Conservation (phyloP, 352 stramenopile species). For the Phytophthora quininea region DNA sequence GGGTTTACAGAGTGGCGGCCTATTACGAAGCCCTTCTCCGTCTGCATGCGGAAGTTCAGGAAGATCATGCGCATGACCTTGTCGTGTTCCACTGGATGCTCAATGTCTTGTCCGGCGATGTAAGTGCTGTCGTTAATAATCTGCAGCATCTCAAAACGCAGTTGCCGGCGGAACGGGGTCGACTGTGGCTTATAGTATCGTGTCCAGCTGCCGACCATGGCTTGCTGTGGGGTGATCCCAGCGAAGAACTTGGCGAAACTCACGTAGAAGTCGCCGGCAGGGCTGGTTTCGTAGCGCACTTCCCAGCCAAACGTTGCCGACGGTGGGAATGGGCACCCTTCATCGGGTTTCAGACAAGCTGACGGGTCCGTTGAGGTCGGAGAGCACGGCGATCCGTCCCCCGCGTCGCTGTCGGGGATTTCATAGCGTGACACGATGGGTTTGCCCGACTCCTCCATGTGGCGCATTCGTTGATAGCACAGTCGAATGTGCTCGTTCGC, state of each 20-base stretch:
- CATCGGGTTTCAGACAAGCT: slow-evolving; percentile 7
- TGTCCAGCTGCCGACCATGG: slow-evolving; percentile 50
- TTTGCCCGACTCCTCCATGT: slow-evolving; percentile 53
- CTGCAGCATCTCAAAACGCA: slow-evolving; percentile 55
- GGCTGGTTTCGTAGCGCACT: slow-evolving; percentile 46
- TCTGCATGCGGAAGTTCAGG: slow-evolving; percentile 56
- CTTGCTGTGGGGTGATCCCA: slow-evolving; percentile 42
- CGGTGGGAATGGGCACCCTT: slow-evolving; percentile 42
- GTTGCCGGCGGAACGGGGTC: slow-evolving; percentile 37
- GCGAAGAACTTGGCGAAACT: slow-evolving; percentile 57
- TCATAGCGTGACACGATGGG: slow-evolving; percentile 37
- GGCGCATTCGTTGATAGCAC: slow-evolving; percentile 63
- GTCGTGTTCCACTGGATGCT: slow-evolving; percentile 52
- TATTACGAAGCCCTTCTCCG: slow-evolving; percentile 61
- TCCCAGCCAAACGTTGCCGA: slow-evolving; percentile 64
- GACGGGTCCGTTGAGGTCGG: slow-evolving; percentile 11
- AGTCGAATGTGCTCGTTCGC: slow-evolving; percentile 57
- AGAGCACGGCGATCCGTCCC: slow-evolving; percentile 18
- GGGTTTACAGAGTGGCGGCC: slow-evolving; percentile 67
- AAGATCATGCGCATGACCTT: slow-evolving; percentile 59
- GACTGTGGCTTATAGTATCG: slow-evolving; percentile 31
- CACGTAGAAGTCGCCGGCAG: slow-evolving; percentile 50
- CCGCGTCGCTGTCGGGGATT: slow-evolving; percentile 35
- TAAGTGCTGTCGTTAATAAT: slow-evolving; percentile 60
- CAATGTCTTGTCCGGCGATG: slow-evolving; percentile 47